Evolutionary conservation across 306 rosid genomes (phyloP).

Genomic region (cucumber (Cucumis sativus)): DNA sequence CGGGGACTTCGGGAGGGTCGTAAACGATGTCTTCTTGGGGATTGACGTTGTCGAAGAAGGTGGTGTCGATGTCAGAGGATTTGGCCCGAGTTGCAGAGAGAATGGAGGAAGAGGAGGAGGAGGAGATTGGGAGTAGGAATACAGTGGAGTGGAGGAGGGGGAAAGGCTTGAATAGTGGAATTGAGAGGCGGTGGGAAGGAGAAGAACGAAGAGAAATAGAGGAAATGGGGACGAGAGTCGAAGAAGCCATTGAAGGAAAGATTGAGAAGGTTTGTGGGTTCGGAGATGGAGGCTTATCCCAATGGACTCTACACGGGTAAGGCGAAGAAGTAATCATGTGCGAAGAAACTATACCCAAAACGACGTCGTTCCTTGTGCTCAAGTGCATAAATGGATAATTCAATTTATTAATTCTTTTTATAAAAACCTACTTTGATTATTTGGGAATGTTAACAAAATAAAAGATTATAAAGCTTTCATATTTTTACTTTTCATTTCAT

Average conservation of each 20-base stretch:
- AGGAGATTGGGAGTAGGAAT: neutral
- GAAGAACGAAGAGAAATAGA: constrained; percentile 25
- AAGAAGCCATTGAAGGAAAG: constrained; percentile 48
- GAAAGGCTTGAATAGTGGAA: constrained; percentile 9
- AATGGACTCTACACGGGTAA: neutral
- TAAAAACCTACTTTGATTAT: too few species aligned
- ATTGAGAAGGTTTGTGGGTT: constrained; percentile 12
- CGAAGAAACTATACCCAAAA: neutral
- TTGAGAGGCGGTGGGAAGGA: constrained; percentile 9
- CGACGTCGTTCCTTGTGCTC: neutral
- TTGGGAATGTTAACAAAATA: too few species aligned
- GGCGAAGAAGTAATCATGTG: neutral
- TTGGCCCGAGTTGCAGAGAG: constrained; percentile 11
- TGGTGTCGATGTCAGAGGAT: constrained; percentile 48
- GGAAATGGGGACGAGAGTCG: constrained; percentile 17
- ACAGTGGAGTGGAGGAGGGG: constrained; percentile 16
- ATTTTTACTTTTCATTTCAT: too few species aligned
- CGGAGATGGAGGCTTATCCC: constrained; percentile 22
- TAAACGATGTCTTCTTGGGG: constrained; percentile 33
- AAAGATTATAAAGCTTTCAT: too few species aligned
- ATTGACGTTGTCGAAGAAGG: constrained; percentile 44
- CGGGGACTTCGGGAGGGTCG: constrained; percentile 66
- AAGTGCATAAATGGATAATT: neutral
- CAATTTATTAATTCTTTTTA: too few species aligned
- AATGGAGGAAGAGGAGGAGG: constrained; percentile 4